phyloP scores from a whole-genome alignment of 208 protist genomes.

The Herpetomonas tarakana region DNA sequence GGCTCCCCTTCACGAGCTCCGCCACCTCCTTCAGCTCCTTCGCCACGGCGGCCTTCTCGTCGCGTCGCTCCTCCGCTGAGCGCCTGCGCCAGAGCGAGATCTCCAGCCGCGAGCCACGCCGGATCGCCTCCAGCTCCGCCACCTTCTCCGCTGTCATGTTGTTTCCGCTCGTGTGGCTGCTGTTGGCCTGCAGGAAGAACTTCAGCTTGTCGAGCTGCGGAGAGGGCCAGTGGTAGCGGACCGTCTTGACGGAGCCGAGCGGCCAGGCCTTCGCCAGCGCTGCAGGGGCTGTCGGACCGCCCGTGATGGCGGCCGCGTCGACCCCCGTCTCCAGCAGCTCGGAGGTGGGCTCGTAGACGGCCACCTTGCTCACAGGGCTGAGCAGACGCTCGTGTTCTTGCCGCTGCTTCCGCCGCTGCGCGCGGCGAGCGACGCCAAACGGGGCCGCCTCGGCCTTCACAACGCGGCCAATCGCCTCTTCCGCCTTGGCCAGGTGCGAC shows the following conservation, averaged over 20 bases:
- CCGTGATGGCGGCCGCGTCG: neutral
- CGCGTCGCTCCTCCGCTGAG: constrained; percentile 35
- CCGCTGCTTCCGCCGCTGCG: constrained; percentile 18
- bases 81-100: constrained; percentile 76
- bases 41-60: constrained; percentile 4
- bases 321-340: constrained; percentile 5
- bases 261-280: constrained; percentile 41
- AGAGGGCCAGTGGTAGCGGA: constrained; percentile 60
- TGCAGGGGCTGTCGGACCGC: neutral
- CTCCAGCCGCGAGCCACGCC: constrained; percentile 36
- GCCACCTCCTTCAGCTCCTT: constrained; percentile 25
- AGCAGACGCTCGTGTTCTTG: constrained; percentile 35
- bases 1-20: constrained; percentile 22
- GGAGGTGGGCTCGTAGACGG: neutral
- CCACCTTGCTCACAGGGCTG: constrained; percentile 19
- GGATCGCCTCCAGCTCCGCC: constrained; percentile 40
- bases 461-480: constrained; percentile 44
- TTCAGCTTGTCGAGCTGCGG: constrained; percentile 44
- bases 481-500: constrained; percentile 55
- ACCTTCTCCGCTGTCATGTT: constrained; percentile 46
- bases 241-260: constrained; percentile 50
- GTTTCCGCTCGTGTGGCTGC: neutral
- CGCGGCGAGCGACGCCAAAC: constrained; percentile 61
- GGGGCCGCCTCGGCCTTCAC: constrained; percentile 26
- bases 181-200: constrained; percentile 13